Evolutionary conservation across 768 basidiomycete genomes (phyloP), one percentile per base, ranked within the genome.

Genomic region (Trametes gibbosa): DNA sequence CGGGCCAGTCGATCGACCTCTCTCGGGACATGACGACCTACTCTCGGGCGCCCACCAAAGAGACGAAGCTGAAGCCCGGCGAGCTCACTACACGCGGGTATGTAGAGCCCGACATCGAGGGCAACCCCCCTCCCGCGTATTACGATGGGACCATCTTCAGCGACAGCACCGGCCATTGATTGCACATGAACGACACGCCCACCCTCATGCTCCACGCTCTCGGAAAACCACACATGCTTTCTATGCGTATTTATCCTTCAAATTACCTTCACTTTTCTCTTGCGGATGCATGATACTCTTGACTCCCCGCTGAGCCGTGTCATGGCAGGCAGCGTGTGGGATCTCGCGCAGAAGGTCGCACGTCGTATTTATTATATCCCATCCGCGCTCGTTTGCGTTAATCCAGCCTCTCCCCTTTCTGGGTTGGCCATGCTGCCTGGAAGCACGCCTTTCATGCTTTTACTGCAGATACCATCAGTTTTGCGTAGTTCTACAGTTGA

Each of bases 61-160:
- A 63, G 29, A 64, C 62, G 56, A 66, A 64, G 58, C 59, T 66
- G 10, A 42, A 29, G 9, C 61, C 65, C 2, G 65, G 65, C 0
- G 65, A 62, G 32, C 65, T 66, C 43, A 66, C 65, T 21, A 66
- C 65, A 29, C 65, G 65, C 46, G 65, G 65, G 2, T 66, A 59
- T 35, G 52, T 66, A 16, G 65, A 66, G 53, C 53, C 37, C 29
- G 65, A 62, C 45, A 40, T 46, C 17, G 62, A 63, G 27, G 60
- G 58, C 27, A 47, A 35, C 39, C 65, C 61, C 2, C 65, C 65
- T 6, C 60, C 62, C 12, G 59, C 59, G 13, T 63, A 63, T 29
- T 24, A 56, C 52, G 58, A 60, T 3, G 56, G 40, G 8, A 62
- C 46, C n/a, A 47, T 62, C 32, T 29, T 58, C 39, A 62, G 61